Evolutionary conservation across 345 rosid genomes (phyloP).

Genomic region (Orychophragmus violaceus): DNA sequence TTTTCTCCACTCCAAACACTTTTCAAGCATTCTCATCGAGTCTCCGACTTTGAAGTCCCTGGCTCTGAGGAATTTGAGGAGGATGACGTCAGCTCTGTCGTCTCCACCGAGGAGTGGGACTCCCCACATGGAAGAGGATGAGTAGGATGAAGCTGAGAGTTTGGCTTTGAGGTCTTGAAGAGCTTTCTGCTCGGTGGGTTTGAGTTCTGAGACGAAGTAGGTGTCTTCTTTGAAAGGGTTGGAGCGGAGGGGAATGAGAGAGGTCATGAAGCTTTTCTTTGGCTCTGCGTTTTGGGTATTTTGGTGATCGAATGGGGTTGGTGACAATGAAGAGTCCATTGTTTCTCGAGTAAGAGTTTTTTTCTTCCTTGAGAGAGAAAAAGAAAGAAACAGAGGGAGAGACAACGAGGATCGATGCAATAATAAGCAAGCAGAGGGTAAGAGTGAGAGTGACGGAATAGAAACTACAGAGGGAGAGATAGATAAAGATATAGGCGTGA

Average conservation of each 20-base stretch:
- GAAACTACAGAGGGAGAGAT: slow-evolving; percentile 12
- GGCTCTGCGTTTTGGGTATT: slow-evolving; percentile 29
- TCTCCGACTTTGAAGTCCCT: slow-evolving; percentile 73
- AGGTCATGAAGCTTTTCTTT: slow-evolving; percentile 67
- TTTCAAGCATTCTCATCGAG: slow-evolving; percentile 61
- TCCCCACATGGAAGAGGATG: slow-evolving; percentile 67
- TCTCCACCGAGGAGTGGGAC: slow-evolving; percentile 52
- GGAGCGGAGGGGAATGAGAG: slow-evolving; percentile 64
- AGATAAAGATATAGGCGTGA: slow-evolving; percentile 22
- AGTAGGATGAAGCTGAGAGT: slow-evolving; percentile 39
- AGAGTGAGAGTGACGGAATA: slow-evolving; percentile 23
- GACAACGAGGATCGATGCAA: slow-evolving; percentile 18
- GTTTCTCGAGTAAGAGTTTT: not conserved
- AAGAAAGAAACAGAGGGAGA: slow-evolving; percentile 1
- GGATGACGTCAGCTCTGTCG: slow-evolving; percentile 73
- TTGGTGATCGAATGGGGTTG: slow-evolving; percentile 33
- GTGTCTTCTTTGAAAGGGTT: slow-evolving; percentile 80
- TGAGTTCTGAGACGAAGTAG: slow-evolving; percentile 64
- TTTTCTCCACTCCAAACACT: slow-evolving; percentile 73
- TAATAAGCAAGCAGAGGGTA: slow-evolving; percentile 14
- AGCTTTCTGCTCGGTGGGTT: slow-evolving; percentile 65
- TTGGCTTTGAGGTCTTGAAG: slow-evolving; percentile 64
- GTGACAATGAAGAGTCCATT: slow-evolving; percentile 47
- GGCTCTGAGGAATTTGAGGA: slow-evolving; percentile 83
- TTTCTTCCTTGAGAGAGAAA: not conserved